A percentile compares a stretch with the other conserved stretches of the same genome.
These are phyloP conservation scores for Verticillium zaregamsianum DNA, from an alignment of 2,329 filamentous ascomycete genomes.

Conservation along the genomic window DNA sequence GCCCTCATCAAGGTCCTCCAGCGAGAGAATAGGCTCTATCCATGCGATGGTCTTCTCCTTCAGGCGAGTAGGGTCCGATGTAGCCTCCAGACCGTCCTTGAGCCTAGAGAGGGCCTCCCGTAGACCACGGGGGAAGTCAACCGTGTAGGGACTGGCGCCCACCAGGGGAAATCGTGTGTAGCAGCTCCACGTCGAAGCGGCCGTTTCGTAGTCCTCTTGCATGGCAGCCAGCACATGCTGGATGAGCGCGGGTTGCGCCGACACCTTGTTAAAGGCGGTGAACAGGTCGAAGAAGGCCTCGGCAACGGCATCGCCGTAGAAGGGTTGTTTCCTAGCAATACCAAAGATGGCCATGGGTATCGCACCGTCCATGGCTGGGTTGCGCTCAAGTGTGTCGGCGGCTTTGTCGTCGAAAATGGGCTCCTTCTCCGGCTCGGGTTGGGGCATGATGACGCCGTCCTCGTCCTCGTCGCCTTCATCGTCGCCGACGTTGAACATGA, in stretches of 20 bases:
- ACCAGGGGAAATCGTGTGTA: slow-evolving; percentile 67
- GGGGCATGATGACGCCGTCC: slow-evolving; percentile 38
- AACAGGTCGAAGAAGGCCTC: slow-evolving; percentile 81
- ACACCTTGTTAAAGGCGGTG: slow-evolving; percentile 61
- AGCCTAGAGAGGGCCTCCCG: slow-evolving; percentile 61
- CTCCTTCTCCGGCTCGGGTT: slow-evolving; percentile 33
- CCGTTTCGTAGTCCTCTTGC: slow-evolving; percentile 52
- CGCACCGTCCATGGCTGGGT: slow-evolving; percentile 84
- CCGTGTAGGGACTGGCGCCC: slow-evolving; percentile 57
- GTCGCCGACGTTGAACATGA: slow-evolving; percentile 39
- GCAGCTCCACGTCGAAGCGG: slow-evolving; percentile 64
- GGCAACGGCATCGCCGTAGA: slow-evolving; percentile 61
- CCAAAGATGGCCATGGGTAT: slow-evolving; percentile 93
- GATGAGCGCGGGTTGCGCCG: slow-evolving; percentile 62
- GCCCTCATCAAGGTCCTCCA: slow-evolving; percentile 49
- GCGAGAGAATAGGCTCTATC: slow-evolving; percentile 48
- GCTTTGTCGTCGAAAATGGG: slow-evolving; percentile 45
- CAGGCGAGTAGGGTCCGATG: slow-evolving; percentile 41
- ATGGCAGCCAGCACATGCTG: slow-evolving; percentile 69
- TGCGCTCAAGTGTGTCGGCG: slow-evolving; percentile 56
- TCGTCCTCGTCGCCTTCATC: slow-evolving; percentile 37
- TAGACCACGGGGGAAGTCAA: slow-evolving; percentile 70
- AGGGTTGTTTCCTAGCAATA: slow-evolving; percentile 72
- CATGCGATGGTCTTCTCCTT: slow-evolving; percentile 46
- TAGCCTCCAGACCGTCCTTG: slow-evolving; percentile 42